phyloP scores from a whole-genome alignment of 2,329 filamentous ascomycete genomes.

The Fusarium ramigenum region DNA sequence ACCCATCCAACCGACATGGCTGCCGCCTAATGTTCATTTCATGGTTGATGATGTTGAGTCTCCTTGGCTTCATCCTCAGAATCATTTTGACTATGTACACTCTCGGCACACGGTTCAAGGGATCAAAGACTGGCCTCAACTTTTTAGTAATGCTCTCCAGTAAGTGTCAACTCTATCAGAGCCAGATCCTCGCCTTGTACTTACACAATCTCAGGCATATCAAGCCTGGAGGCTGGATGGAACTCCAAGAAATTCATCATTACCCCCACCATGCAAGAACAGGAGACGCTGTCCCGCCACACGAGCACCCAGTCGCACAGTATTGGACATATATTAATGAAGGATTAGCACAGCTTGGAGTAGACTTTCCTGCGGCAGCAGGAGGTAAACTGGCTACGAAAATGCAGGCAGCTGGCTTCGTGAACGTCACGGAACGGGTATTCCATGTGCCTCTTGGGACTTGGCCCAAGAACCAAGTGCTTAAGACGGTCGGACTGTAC shows the following conservation, averaged over 20 bases:
- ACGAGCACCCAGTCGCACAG: slow-evolving; percentile 53
- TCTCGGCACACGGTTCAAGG: slow-evolving; percentile 65
- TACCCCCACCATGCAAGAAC: slow-evolving; percentile 55
- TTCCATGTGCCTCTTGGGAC: slow-evolving; percentile 64
- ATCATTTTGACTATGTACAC: slow-evolving; percentile 70
- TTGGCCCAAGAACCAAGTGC: slow-evolving; percentile 61
- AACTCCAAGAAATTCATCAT: slow-evolving; percentile 64
- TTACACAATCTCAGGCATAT: slow-evolving; percentile 52
- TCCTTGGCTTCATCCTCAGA: slow-evolving; percentile 62
- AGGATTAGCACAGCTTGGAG: slow-evolving; percentile 55
- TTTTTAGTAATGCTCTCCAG: slow-evolving; percentile 51
- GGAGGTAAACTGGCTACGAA: slow-evolving; percentile 53
- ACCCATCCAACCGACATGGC: slow-evolving; percentile 60
- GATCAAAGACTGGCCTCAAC: slow-evolving; percentile 63
- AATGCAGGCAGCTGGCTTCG: slow-evolving; percentile 62
- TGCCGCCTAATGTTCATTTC: slow-evolving; percentile 66
- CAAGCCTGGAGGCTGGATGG: slow-evolving; percentile 64
- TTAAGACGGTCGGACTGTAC: slow-evolving; percentile 62
- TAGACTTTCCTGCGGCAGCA: slow-evolving; percentile 57
- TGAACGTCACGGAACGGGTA: slow-evolving; percentile 59
- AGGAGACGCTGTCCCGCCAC: slow-evolving; percentile 48
- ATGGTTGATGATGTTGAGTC: slow-evolving; percentile 67
- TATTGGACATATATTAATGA: slow-evolving; percentile 59
- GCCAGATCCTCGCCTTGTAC: not conserved
- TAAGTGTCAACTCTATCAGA: slow-evolving; percentile 12